phyloP scores from a whole-genome alignment of 176 grass and related monocot species.

The Phyllostachys edulis region DNA sequence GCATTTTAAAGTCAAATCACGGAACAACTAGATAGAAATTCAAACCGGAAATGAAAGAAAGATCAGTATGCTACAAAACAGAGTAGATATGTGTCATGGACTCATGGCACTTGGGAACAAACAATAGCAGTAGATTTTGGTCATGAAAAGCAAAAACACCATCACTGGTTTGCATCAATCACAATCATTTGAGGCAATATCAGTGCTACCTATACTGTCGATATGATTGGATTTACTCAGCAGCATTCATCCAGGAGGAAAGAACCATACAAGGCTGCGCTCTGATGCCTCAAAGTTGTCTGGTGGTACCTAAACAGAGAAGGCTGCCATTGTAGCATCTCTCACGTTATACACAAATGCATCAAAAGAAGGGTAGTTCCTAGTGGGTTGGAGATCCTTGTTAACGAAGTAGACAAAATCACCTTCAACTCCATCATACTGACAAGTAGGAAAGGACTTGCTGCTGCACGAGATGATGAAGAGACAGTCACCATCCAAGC shows the following conservation, averaged over 20 bases:
- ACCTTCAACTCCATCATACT: constrained; percentile 3
- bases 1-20: background rate
- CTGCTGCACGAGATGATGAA: background rate
- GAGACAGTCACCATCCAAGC: constrained; percentile 7
- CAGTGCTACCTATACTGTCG: background rate
- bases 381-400: background rate
- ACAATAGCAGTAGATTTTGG: background rate
- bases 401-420: constrained; percentile 21
- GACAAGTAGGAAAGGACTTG: constrained; percentile 30
- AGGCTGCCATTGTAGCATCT: background rate
- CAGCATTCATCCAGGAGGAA: background rate
- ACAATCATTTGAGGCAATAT: background rate
- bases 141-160: background rate
- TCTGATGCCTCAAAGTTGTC: no score
- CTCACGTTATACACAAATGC: background rate
- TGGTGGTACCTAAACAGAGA: background rate
- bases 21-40: background rate
- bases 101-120: background rate
- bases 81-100: background rate
- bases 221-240: background rate
- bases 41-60: background rate
- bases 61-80: background rate
- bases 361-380: background rate
- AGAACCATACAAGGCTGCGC: background rate
- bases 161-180: background rate